A percentile compares a stretch with the other conserved stretches of the same genome.
These are phyloP conservation scores for Suhomyces guaymorum DNA, from an alignment of 1,139 yeast species.

Conservation along the genomic window DNA sequence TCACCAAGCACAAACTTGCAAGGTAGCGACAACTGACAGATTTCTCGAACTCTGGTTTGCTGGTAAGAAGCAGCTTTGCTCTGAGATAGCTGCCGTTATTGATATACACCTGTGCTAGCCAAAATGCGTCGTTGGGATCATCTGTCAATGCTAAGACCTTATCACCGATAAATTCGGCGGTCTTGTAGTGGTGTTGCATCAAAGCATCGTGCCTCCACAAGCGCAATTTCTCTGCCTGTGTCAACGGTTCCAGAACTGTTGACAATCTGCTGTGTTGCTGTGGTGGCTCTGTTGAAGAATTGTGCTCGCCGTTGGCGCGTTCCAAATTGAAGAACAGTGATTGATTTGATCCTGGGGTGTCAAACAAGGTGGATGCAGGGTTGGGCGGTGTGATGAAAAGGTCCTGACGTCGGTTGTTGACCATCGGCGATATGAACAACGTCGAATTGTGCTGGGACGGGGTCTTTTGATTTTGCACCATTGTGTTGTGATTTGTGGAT, in stretches of 20 bases:
- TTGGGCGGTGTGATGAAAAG: constrained; percentile 59
- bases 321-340: constrained; percentile 43
- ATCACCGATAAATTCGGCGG: constrained; percentile 93
- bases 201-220: constrained; percentile 94
- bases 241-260: constrained; percentile 42
- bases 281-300: constrained; percentile 17
- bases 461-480: constrained; percentile 40
- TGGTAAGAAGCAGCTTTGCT: constrained; percentile 64
- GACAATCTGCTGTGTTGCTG: constrained; percentile 13
- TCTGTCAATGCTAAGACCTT: constrained; percentile 77
- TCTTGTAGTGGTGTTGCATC: constrained; percentile 86
- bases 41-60: constrained; percentile 42
- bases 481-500: no score
- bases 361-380: constrained; percentile 44
- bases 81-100: constrained; percentile 73
- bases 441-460: constrained; percentile 61
- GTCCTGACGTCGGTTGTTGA: constrained; percentile 48
- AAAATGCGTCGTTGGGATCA: constrained; percentile 92
- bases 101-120: constrained; percentile 91
- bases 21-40: constrained; percentile 77
- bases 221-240: constrained; percentile 84
- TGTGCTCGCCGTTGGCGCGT: constrained; percentile 19
- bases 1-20: constrained; percentile 72
- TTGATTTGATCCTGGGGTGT: constrained; percentile 45
- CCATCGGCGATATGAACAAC: constrained; percentile 60